Evolutionary conservation across 2,329 filamentous ascomycete genomes (phyloP).

Genomic region (Neofusicoccum parvum): DNA sequence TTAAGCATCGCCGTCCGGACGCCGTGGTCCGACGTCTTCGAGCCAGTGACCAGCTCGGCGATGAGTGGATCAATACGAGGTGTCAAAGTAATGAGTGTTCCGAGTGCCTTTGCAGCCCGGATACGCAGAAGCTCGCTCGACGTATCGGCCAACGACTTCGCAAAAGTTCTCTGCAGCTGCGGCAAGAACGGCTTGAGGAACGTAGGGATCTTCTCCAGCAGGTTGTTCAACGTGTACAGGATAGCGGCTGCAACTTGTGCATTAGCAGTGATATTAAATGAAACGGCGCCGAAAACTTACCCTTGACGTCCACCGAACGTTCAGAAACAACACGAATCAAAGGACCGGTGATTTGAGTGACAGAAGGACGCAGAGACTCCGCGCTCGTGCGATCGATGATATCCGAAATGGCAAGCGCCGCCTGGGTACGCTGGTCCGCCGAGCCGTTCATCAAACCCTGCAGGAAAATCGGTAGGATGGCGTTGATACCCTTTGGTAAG

Average conservation of each 20-base stretch:
- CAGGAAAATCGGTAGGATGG: slow-evolving; percentile 92
- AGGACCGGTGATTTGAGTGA: slow-evolving; percentile 96
- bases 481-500: slow-evolving; percentile 94
- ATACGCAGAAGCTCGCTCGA: slow-evolving; percentile 86
- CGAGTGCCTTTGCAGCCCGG: slow-evolving; percentile 88
- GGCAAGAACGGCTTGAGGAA: slow-evolving; percentile 96
- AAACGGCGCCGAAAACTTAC: slow-evolving; percentile 29
- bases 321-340: slow-evolving; percentile 98
- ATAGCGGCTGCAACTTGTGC: slow-evolving; percentile 67
- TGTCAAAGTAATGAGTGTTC: slow-evolving; percentile 92
- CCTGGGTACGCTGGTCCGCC: slow-evolving; percentile 85
- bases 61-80: slow-evolving; percentile 95
- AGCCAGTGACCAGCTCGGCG: slow-evolving; percentile 88
- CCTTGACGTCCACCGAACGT: slow-evolving; percentile 90
- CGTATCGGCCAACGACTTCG: slow-evolving; percentile 90
- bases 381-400: slow-evolving; percentile 91
- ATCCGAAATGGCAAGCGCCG: slow-evolving; percentile 91
- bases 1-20: slow-evolving; percentile 97
- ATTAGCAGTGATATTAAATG: neutral
- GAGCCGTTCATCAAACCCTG: slow-evolving; percentile 98
- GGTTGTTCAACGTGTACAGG: slow-evolving; percentile 87
- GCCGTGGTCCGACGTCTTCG: slow-evolving; percentile 82
- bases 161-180: slow-evolving; percentile 94
- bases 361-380: slow-evolving; percentile 86
- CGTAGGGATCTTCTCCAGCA: slow-evolving; percentile 93